Base-by-base conservation (phyloP, 805 yeast genomes). In the Wickerhamiella australiensis region DNA sequence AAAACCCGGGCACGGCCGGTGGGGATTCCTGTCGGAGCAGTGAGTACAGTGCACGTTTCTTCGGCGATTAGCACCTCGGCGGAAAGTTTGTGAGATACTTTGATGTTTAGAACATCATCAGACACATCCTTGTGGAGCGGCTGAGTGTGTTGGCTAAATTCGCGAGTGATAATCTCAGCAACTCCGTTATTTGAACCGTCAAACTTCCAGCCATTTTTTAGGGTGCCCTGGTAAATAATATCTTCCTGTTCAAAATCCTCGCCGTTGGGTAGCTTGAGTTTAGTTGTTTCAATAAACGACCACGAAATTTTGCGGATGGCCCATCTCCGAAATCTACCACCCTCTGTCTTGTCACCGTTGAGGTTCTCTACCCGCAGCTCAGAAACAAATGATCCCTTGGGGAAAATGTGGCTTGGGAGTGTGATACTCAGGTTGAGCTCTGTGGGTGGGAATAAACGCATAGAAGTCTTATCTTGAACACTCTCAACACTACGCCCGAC, bases 1-100 rank as follows among this genome's bases (percentile, higher is more conserved):
- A 92, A 69, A 1, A 92, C 94, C 45, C 98, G 71, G 0, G 98
- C 98, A 3, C 94, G 85, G 13, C 98, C 98, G 0, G 97, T 92
- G 5, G 66, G 63, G 3, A 67, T 53, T 8, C 72, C 63, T 13
- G 65, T 64, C 11, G 58, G 54, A 13, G 66, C 50, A 12, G 61
- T 44, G 12, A 56, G 60, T 20, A 50, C 56, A 3, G 62, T 46
- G 1, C 54, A 50, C 2, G 62, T 53, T 61, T 92, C 99, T 65
- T 92, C 98, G 2, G 96, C 96, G 37, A 92, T 86, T n/a, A 90
- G 84, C 47, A 87, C 77, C 65, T 92, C 98, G 33, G 88, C 78
- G 12, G 86, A 76, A 42, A 92, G 68, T 20, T 78, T 72, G 62
- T 92, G 98, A 43, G 74, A 70, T 2, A 87, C 90, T 54, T 71